These are phyloP conservation scores for Pleurotus tuoliensis DNA, from an alignment of 768 basidiomycete species.

Conservation along the genomic window DNA sequence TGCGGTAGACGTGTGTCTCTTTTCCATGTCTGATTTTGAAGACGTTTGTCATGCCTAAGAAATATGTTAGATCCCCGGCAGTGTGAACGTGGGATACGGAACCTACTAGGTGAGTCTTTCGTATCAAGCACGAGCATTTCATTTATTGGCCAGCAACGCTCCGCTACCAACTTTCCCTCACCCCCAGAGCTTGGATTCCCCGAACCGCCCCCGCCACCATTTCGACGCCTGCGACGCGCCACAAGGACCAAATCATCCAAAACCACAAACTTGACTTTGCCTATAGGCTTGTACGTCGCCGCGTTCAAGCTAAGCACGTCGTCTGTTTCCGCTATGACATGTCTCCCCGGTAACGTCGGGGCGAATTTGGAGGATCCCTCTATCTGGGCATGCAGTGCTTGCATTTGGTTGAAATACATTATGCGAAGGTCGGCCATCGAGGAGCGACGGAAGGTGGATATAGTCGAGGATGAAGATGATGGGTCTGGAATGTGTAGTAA, in stretches of 20 bases:
- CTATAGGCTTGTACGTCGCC: constrained; percentile 91
- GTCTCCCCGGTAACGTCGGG: constrained; percentile 86
- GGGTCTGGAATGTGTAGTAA: constrained; percentile 81
- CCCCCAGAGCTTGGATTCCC: constrained; percentile 38
- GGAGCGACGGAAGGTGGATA: constrained; percentile 55
- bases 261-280: constrained; percentile 84
- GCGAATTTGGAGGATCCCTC: constrained; percentile 96
- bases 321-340: constrained; percentile 84
- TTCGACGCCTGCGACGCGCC: constrained; percentile 68
- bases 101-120: constrained; percentile 87
- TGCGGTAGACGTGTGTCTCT: constrained; percentile 92
- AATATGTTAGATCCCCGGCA: constrained; percentile 5
- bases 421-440: constrained; percentile 95
- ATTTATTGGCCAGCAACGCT: constrained; percentile 87
- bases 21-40: constrained; percentile 93
- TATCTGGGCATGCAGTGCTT: constrained; percentile 81
- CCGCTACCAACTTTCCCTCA: constrained; percentile 84
- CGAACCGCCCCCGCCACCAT: constrained; percentile 42
- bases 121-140: constrained; percentile 96
- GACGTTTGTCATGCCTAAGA: constrained; percentile 82
- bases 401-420: constrained; percentile 93
- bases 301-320: constrained; percentile 82
- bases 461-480: constrained; percentile 53
- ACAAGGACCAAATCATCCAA: constrained; percentile 91
- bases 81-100: neutral